Evolutionary conservation across 352 stramenopile genomes (phyloP).

Genomic region (Phytophthora ramorum): DNA sequence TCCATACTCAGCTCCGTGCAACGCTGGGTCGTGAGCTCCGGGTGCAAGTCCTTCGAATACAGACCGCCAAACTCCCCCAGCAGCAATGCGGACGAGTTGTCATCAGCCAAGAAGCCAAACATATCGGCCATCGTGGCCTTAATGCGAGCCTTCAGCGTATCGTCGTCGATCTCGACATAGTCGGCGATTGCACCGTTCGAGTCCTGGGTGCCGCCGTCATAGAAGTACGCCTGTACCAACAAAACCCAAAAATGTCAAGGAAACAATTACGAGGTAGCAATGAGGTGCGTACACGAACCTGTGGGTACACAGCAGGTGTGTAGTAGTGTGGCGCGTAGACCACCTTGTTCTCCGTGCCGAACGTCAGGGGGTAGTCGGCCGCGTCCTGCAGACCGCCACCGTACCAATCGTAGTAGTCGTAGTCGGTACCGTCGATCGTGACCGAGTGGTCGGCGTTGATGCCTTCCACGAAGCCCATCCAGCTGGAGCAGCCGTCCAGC

Average conservation of each 20-base stretch:
- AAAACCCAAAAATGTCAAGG: too few relatives aligned
- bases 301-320: slow-evolving; percentile 65
- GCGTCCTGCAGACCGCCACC: slow-evolving; percentile 57
- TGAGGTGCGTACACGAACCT: slow-evolving; percentile 8
- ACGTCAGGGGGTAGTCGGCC: slow-evolving; percentile 49
- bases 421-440: slow-evolving; percentile 51
- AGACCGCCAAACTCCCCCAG: slow-evolving; percentile 67
- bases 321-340: slow-evolving; percentile 84
- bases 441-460: slow-evolving; percentile 56
- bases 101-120: slow-evolving; percentile 68
- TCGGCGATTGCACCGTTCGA: slow-evolving; percentile 39
- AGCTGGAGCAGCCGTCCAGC: slow-evolving; percentile 68
- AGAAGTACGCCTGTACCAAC: slow-evolving; percentile 48
- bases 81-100: slow-evolving; percentile 58
- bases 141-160: slow-evolving; percentile 50
- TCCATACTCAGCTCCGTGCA: slow-evolving; percentile 60
- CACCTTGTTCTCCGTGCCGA: slow-evolving; percentile 65
- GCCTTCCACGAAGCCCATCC: slow-evolving; percentile 79
- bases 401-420: slow-evolving; percentile 76
- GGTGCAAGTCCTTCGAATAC: slow-evolving; percentile 59
- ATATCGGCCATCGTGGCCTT: slow-evolving; percentile 70
- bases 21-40: slow-evolving; percentile 52
- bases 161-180: slow-evolving; percentile 64
- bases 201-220: slow-evolving; percentile 44
- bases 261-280: too few relatives aligned